Evolutionary conservation across 179 eudicot species (phyloP), one percentile per base, ranked within the genome.

Genomic region (Vitellaria paradoxa): DNA sequence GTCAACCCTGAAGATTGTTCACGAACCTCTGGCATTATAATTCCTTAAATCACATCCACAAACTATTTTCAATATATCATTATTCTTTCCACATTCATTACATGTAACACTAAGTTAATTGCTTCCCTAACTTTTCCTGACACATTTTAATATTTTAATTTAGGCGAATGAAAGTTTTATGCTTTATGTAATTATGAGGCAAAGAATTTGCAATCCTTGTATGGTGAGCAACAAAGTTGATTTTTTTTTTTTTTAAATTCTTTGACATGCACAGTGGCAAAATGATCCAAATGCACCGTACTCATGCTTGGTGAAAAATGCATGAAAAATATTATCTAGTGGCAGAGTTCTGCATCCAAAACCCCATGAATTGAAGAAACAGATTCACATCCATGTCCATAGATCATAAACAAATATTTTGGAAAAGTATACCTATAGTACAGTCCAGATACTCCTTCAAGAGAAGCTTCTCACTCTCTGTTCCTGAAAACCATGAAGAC

Each of bases 401-500:
- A 55, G 8, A 68, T 76, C 50, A 65, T 42, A 13, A 67, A 13
- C 10, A 42, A 55, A 12, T 13, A 42, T 78, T 78, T 63, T 72
- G 68, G 73, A 75, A 74, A 75, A 70, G 55, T 55, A 65, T 93
- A 91, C 99, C 99, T 86, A 84, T 72, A 74, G 80, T 65, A 76
- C 90, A 88, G 68, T 88, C 90, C 79, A 96, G 86, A 87, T 88
- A 80, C 68, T 89, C 89, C 83, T 88, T 86, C 86, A 96, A 80
- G 67, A 86, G 81, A 84, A 74, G 81, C 81, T 78, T 88, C 79
- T 89, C 99, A 62, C 64, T 47, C 13, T 61, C 70, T 61, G 94
- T 93, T 84, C 99, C 99, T 37, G 92, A 83, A 81, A 93, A 93
- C 99, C 98, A 96, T 30, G 91, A 90, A 37, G 90, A 77, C 72